These are phyloP conservation scores for Amoeboaphelidium protococcarum DNA, from an alignment of 371 early-diverging fungal genomes.

Conservation along the genomic window DNA sequence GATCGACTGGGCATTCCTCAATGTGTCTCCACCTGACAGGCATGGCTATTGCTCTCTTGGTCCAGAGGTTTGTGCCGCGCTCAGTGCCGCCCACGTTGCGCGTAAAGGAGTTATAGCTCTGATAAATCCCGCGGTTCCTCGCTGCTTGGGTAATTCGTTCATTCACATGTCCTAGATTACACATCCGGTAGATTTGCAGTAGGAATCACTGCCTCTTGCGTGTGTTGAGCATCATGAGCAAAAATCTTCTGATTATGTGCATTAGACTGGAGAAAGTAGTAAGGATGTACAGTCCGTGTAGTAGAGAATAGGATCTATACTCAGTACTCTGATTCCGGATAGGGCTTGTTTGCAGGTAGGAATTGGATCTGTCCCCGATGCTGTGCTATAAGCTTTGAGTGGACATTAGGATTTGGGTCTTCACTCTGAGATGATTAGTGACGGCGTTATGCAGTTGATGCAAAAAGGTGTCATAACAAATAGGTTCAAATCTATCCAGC, in stretches of 20 bases:
- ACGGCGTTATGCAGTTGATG: conserved; percentile 16
- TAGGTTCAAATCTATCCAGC: conserved; percentile 10
- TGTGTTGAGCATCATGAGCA: background rate
- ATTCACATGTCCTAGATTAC: conserved; percentile 1
- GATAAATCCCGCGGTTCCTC: conserved; percentile 16
- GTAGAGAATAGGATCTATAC: conserved; percentile 11
- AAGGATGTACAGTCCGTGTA: conserved; percentile 8
- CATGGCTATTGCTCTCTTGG: conserved; percentile 20
- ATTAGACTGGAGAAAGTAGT: conserved; percentile 3
- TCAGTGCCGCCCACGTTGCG: conserved; percentile 15
- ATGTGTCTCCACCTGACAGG: conserved; percentile 17
- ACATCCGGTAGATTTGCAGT: background rate
- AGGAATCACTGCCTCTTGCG: conserved; percentile 11
- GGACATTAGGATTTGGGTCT: conserved; percentile 17
- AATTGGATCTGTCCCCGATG: conserved; percentile 19
- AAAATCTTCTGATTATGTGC: background rate
- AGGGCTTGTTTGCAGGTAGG: conserved; percentile 22
- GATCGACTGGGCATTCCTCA: conserved; percentile 18
- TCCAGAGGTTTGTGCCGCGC: conserved; percentile 9
- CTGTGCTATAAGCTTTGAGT: conserved; percentile 12
- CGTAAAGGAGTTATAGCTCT: conserved; percentile 15
- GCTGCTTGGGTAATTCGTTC: background rate
- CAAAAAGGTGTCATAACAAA: conserved; percentile 17
- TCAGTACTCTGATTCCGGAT: conserved; percentile 15
- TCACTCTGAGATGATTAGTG: conserved; percentile 17